phyloP scores from a whole-genome alignment of 2,329 filamentous ascomycete genomes.

The Metarhizium album region DNA sequence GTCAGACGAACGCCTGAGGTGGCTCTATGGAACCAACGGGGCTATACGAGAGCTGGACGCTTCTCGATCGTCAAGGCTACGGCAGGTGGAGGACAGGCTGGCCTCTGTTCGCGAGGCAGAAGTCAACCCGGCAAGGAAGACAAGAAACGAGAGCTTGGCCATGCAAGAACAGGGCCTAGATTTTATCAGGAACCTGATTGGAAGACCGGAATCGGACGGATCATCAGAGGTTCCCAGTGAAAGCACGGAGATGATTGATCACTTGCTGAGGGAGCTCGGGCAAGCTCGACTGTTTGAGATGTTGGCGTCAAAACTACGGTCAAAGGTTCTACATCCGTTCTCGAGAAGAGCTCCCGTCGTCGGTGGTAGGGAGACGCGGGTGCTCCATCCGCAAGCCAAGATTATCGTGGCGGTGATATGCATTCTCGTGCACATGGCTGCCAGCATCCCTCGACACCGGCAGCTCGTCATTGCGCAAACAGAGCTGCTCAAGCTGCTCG shows the following conservation, averaged over 20 bases:
- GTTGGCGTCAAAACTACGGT: conserved; percentile 64
- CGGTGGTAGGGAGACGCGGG: conserved; percentile 30
- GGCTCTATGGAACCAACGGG: conserved; percentile 23
- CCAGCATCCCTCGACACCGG: conserved; percentile 66
- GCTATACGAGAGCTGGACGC: conserved; percentile 22
- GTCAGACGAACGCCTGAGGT: conserved; percentile 31
- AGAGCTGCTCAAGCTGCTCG: conserved; percentile 60
- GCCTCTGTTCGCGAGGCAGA: conserved; percentile 52
- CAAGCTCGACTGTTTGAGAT: conserved; percentile 72
- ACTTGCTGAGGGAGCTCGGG: conserved; percentile 65
- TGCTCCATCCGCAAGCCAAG: conserved; percentile 50
- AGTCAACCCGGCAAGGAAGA: conserved; percentile 54
- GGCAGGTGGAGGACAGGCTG: conserved; percentile 39
- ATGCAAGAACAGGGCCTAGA: conserved; percentile 88
- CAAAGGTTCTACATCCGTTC: conserved; percentile 45
- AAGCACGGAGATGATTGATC: conserved; percentile 69
- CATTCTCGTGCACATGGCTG: conserved; percentile 80
- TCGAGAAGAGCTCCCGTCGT: conserved; percentile 27
- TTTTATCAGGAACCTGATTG: conserved; percentile 82
- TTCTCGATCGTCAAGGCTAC: conserved; percentile 31
- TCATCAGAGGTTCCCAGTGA: conserved; percentile 38
- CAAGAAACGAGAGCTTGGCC: conserved; percentile 65
- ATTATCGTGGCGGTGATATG: conserved; percentile 71
- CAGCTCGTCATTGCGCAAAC: conserved; percentile 68
- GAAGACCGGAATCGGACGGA: conserved; percentile 40